phyloP scores from a whole-genome alignment of 2,329 filamentous ascomycete species.

The Cercospora sojina region DNA sequence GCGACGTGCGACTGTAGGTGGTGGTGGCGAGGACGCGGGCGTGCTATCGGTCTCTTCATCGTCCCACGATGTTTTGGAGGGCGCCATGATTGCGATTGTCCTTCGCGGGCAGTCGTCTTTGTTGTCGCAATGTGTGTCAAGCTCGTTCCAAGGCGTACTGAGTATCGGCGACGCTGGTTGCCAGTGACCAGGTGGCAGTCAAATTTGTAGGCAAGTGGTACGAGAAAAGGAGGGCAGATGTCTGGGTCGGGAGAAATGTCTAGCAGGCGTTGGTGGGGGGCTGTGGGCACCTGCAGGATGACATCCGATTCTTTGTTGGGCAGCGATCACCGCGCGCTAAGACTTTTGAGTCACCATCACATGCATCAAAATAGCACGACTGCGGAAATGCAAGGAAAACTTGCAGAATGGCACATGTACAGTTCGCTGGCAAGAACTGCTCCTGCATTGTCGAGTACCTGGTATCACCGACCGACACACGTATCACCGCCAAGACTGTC shows the following conservation, averaged over 20 bases:
- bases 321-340: conserved; percentile 6
- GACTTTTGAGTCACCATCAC: conserved; percentile 6
- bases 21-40: conserved; percentile 49
- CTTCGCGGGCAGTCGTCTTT: conserved; percentile 17
- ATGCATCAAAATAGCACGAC: conserved; percentile 4
- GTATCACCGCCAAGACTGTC: conserved; percentile 1
- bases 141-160: neutral
- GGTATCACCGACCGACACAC: neutral
- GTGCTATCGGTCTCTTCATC: conserved; percentile 58
- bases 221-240: conserved; percentile 3
- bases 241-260: conserved; percentile 6
- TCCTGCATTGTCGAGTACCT: neutral
- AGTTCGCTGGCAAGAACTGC: neutral
- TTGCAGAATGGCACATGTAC: neutral
- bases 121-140: neutral
- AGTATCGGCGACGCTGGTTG: neutral
- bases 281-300: neutral
- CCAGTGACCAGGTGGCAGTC: neutral
- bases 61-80: conserved; percentile 40
- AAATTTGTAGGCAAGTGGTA: neutral
- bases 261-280: conserved; percentile 1
- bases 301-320: conserved; percentile 7
- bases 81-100: conserved; percentile 38
- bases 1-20: conserved; percentile 47
- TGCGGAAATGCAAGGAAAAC: neutral